Evolutionary conservation across 345 rosid genomes (phyloP), one percentile per base, ranked within the genome.

Genomic region (Murraya paniculata): DNA sequence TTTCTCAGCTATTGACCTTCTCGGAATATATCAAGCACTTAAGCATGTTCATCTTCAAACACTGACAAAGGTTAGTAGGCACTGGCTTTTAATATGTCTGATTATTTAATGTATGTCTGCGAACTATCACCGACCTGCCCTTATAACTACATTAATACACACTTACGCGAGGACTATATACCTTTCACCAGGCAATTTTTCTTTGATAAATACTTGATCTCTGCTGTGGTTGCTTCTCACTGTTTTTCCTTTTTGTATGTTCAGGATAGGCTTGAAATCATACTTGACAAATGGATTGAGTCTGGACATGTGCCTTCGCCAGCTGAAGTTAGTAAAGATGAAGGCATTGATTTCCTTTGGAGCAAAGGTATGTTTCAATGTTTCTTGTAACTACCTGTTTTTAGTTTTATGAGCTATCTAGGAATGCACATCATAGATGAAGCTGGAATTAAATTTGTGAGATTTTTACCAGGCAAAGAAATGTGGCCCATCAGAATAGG

Each of bases 21-120:
- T 87, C 24, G 98, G 98, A 33, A 91, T 91, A 82, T 91, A 93
- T 86, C 91, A 90, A 83, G 97, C 94, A 33, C 97, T 94, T 66
- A 87, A 89, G 86, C 87, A 94, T 81, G 89, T 94, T 65, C 91
- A 91, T 85, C 86, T 91, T 66, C 97, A 94, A 79, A 94, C 97
- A 68, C 81, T 94, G 76, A 93, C 95, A 24, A 94, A 93, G 97
- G 98, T 94, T 50, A 16, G 76, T 28, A 71, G 57, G 60, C 27
- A 60, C 68, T 74, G 33, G 60, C 64, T 79, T 79, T 33, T 48
- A 39, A 36, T 30, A 19, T 24, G 30, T 71, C 35, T 13, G 35
- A 19, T 68, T 36, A 56, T 56, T 5, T 27, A 41, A 38, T 11
- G 10, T 5, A 59, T 25, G 18, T 35, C 27, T 39, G 27, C 35